Conservation (phyloP, 1,284 basidiomycete genomes). For the Cryptococcus amylolentus region DNA sequence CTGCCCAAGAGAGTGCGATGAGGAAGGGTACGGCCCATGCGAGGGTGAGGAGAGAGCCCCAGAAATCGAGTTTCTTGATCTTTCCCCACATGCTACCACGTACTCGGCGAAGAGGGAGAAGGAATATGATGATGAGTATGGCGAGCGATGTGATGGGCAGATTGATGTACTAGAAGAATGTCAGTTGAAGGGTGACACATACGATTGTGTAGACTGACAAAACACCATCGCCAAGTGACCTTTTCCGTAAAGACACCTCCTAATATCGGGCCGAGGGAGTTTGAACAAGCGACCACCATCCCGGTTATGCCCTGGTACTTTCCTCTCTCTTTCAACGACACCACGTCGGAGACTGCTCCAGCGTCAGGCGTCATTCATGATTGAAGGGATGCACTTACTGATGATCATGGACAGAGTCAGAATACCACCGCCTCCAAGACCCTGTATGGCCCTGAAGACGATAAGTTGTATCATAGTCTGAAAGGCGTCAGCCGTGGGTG, state of each 20-base stretch:
- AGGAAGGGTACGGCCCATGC: slow-evolving; percentile 62
- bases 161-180: slow-evolving; percentile 56
- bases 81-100: slow-evolving; percentile 60
- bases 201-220: slow-evolving; percentile 8
- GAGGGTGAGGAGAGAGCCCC: slow-evolving; percentile 60
- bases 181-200: slow-evolving; percentile 5
- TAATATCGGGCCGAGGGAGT: slow-evolving; percentile 46
- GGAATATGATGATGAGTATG: slow-evolving; percentile 58
- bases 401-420: slow-evolving; percentile 44
- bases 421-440: slow-evolving; percentile 46
- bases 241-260: slow-evolving; percentile 47
- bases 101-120: slow-evolving; percentile 65
- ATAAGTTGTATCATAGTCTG: slow-evolving; percentile 67
- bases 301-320: slow-evolving; percentile 50
- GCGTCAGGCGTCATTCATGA: not conserved
- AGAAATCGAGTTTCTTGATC: slow-evolving; percentile 65
- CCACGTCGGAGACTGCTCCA: slow-evolving; percentile 36
- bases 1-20: slow-evolving; percentile 71
- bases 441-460: slow-evolving; percentile 57
- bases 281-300: slow-evolving; percentile 40
- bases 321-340: slow-evolving; percentile 48
- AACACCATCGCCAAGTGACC: slow-evolving; percentile 55
- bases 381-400: slow-evolving; percentile 12
- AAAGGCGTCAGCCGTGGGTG: slow-evolving; percentile 53
- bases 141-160: slow-evolving; percentile 59